A percentile compares a stretch with the other conserved stretches of the same genome.
Conservation (phyloP, 148 eudicot genomes). For the Camellia lanceoleosa region DNA sequence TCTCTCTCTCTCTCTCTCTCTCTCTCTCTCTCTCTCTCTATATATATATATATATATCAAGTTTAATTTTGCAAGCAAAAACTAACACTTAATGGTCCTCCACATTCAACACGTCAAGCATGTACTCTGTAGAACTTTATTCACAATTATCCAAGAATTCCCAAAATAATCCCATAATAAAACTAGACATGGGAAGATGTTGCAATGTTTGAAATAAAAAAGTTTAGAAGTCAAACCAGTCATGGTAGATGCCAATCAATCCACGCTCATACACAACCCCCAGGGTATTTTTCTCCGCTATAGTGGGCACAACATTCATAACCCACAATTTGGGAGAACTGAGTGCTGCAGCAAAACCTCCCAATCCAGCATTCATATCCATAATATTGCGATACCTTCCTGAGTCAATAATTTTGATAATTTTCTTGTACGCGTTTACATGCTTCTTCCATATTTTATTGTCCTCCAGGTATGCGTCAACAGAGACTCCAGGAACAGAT, state of each 20-base stretch:
- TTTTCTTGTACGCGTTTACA: constrained; percentile 70
- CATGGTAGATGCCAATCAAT: constrained; percentile 88
- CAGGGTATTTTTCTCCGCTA: constrained; percentile 76
- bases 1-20: background rate
- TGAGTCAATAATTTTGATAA: constrained; percentile 66
- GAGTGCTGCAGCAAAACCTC: constrained; percentile 95
- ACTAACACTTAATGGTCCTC: background rate
- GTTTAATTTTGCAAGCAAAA: background rate
- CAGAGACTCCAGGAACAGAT: constrained; percentile 71
- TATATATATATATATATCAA: background rate
- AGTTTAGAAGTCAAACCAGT: constrained; percentile 55
- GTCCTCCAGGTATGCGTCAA: constrained; percentile 60
- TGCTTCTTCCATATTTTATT: constrained; percentile 76
- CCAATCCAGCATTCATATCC: constrained; percentile 98
- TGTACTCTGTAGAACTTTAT: background rate
- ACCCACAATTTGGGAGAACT: constrained; percentile 88
- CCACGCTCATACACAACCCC: constrained; percentile 88
- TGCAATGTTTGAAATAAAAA: background rate
- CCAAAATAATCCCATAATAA: background rate
- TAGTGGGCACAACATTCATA: constrained; percentile 92
- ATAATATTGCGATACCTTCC: constrained; percentile 96
- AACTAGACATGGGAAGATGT: background rate
- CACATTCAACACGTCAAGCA: too few species aligned
- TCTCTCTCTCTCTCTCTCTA: background rate
- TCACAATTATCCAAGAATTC: background rate